Evolutionary conservation across 148 eudicot genomes (phyloP).

Genomic region (Cornus suecica): DNA sequence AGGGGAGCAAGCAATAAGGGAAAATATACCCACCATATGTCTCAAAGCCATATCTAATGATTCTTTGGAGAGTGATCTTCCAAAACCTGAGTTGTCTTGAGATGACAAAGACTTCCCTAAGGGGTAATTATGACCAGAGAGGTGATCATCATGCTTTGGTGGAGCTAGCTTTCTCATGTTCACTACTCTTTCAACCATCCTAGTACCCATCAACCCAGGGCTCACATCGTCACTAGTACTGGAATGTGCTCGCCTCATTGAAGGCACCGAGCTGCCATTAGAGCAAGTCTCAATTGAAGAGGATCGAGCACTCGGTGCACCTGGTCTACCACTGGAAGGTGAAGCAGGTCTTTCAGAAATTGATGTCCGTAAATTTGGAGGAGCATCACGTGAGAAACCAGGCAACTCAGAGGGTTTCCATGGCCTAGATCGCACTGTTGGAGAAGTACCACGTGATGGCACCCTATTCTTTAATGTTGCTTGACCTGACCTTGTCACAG

Average conservation of each 20-base stretch:
- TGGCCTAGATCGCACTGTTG: conserved; percentile 71
- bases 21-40: conserved; percentile 66
- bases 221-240: conserved; percentile 78
- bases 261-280: conserved; percentile 83
- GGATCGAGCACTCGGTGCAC: conserved; percentile 64
- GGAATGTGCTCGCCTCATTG: conserved; percentile 63
- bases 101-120: conserved; percentile 81
- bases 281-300: conserved; percentile 69
- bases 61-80: conserved; percentile 87
- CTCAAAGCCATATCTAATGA: conserved; percentile 97
- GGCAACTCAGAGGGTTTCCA: conserved; percentile 99
- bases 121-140: conserved; percentile 66
- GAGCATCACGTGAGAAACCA: conserved; percentile 85
- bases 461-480: conserved; percentile 42
- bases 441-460: conserved; percentile 68
- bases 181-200: conserved; percentile 96
- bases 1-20: neutral
- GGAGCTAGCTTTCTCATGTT: conserved; percentile 92
- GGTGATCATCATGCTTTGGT: conserved; percentile 77
- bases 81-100: conserved; percentile 89
- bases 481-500: conserved; percentile 45
- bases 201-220: conserved; percentile 78
- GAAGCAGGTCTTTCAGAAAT: conserved; percentile 84
- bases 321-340: conserved; percentile 81
- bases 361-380: conserved; percentile 92